phyloP scores from a whole-genome alignment of 768 basidiomycete genomes.

The Hemileccinum impolitum region DNA sequence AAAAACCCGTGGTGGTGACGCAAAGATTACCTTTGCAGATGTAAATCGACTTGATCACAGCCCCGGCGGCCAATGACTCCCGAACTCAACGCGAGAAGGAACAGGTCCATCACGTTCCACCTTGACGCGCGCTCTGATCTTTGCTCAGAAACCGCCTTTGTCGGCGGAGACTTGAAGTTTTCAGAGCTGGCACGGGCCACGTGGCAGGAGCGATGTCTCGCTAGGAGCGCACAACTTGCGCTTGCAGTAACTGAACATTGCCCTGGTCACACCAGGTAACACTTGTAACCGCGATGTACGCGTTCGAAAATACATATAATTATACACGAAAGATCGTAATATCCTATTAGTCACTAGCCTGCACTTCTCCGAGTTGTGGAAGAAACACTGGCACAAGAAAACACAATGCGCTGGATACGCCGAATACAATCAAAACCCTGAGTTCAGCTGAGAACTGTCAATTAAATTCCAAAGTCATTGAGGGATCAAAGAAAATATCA shows the following conservation, averaged over 20 bases:
- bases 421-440: neutral
- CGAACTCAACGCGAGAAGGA: neutral
- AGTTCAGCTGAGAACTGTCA: neutral
- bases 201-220: neutral
- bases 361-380: too few species aligned
- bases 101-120: too few species aligned
- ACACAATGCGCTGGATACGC: neutral
- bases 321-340: too few species aligned
- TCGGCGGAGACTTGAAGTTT: conserved; percentile 1
- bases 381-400: neutral
- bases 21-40: neutral
- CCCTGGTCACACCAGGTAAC: too few species aligned
- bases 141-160: neutral
- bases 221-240: neutral
- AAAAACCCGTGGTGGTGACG: neutral
- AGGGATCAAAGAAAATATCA: neutral
- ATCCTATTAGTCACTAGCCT: too few species aligned
- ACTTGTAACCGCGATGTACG: too few species aligned
- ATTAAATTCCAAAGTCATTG: neutral
- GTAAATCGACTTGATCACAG: neutral
- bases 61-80: neutral
- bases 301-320: too few species aligned
- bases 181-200: neutral
- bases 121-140: neutral
- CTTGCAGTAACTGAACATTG: neutral